These are phyloP conservation scores for Phoenix dactylifera DNA, from an alignment of 176 grass and related monocot genomes.

Conservation along the genomic window DNA sequence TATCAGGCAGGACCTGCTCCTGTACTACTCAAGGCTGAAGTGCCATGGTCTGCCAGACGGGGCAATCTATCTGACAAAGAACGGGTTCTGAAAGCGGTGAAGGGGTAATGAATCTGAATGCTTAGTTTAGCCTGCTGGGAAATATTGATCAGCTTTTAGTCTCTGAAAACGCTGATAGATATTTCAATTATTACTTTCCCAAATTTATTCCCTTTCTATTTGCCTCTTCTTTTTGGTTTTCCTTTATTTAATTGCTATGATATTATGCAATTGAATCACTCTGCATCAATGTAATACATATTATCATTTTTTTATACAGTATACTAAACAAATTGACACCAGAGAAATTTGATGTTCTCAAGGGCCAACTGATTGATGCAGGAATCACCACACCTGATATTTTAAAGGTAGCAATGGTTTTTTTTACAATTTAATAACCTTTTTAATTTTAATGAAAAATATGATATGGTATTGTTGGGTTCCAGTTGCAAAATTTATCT, in stretches of 20 bases:
- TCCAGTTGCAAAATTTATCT: background rate
- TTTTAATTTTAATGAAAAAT: too few species aligned
- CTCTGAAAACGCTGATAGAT: too few species aligned
- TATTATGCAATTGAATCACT: too few species aligned
- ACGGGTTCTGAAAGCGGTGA: slow-evolving; percentile 82
- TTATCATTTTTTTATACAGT: background rate
- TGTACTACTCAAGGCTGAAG: slow-evolving; percentile 83
- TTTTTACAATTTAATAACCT: too few species aligned
- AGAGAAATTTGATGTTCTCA: slow-evolving; percentile 1
- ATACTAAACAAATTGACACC: slow-evolving; percentile 5
- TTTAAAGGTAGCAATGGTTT: slow-evolving; percentile 9
- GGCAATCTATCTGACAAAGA: slow-evolving; percentile 88
- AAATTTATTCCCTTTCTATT: too few species aligned
- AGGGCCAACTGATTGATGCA: slow-evolving; percentile 4
- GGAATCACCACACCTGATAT: background rate
- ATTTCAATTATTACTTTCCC: too few species aligned
- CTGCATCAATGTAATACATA: too few species aligned
- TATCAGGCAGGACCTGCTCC: slow-evolving; percentile 32
- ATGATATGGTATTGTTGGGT: too few species aligned
- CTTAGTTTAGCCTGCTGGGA: too few species aligned
- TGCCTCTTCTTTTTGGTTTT: too few species aligned
- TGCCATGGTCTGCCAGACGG: slow-evolving; percentile 83
- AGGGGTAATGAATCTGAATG: slow-evolving; percentile 55
- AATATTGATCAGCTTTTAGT: too few species aligned
- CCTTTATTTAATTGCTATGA: too few species aligned